Base-by-base conservation (phyloP, 805 yeast species). In the Candida sakaeoensis region DNA sequence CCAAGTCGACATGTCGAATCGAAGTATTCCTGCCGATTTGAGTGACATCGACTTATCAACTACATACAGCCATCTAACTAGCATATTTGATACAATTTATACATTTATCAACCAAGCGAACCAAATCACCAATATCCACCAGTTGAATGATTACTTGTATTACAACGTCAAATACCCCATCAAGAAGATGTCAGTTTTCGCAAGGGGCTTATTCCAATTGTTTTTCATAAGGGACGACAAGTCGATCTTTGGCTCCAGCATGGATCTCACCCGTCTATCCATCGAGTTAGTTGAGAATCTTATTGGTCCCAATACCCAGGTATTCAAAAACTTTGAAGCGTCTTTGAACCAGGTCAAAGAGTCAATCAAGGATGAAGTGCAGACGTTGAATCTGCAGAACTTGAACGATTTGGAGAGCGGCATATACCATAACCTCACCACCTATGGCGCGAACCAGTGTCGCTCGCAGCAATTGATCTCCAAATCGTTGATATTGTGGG, bases 381-480 rank as follows among this genome's bases (percentile, higher is more conserved):
- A 40, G 26, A 36, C 33, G 1, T 38, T 43, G 13, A 44, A 56
- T 37, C 52, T 54, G 3, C 57, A 54, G 27, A 50, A 77, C 9
- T 32, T 75, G 25, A 62, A 58, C 42, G 79, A 82, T 51, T 53
- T 75, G 28, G 72, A 79, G 51, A 54, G 68, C 28, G 74, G 72
- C 16, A 36, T 53, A 4, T 65, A 63, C 42, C 67, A 63, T 32
- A 51, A 54, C 25, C 34, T 68, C 23, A 55, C 60, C 2, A 45
- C 51, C 1, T 48, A 42, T 29, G 68, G 61, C 7, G 58, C 81
- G 56, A 91, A 91, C 52, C 80, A 88, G 25, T 79, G 95, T 36
- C 72, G 96, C 41, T 89, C 87, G 53, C 77, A 96, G 46, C 96
- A 87, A 55, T 76, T 83, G 33, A 52, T 46, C 62, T 82, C 51